phyloP scores from a whole-genome alignment of 495 filamentous ascomycete genomes.

The Penicillium paradoxum region DNA sequence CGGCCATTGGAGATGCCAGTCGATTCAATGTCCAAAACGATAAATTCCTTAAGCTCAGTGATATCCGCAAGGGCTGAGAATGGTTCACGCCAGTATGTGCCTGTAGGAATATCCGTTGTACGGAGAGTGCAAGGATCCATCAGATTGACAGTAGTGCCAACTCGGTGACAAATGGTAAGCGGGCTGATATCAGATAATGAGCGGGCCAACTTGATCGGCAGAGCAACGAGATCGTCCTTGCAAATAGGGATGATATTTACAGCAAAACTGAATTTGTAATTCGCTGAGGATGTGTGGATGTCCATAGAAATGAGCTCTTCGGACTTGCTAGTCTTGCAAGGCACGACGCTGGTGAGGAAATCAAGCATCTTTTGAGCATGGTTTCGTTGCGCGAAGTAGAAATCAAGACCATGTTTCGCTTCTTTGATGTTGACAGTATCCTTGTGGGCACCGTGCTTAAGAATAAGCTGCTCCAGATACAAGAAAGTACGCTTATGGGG shows the following conservation, averaged over 20 bases:
- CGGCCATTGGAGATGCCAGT: conserved; percentile 70
- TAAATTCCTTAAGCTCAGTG: conserved; percentile 82
- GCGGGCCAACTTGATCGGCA: conserved; percentile 86
- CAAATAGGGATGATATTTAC: conserved; percentile 86
- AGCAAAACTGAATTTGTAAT: conserved; percentile 89
- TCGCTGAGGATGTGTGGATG: conserved; percentile 81
- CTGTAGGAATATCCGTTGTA: conserved; percentile 73
- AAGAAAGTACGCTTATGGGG: conserved; percentile 96
- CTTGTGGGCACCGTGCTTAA: conserved; percentile 86
- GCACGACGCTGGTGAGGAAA: conserved; percentile 71
- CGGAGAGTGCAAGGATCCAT: conserved; percentile 89
- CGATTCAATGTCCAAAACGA: conserved; percentile 90
- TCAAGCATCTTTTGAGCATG: conserved; percentile 90
- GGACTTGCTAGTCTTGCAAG: conserved; percentile 74
- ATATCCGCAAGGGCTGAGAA: conserved; percentile 81
- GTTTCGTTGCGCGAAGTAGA: conserved; percentile 84
- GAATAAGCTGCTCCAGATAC: conserved; percentile 91
- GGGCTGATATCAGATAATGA: conserved; percentile 81
- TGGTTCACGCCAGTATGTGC: conserved; percentile 81
- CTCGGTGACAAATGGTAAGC: conserved; percentile 74
- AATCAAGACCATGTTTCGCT: conserved; percentile 87
- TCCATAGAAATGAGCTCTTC: conserved; percentile 92
- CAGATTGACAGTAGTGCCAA: conserved; percentile 85
- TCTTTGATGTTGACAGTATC: conserved; percentile 98
- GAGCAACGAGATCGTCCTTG: conserved; percentile 89